Evolutionary conservation across 1,284 basidiomycete genomes (phyloP), one percentile per base, ranked within the genome.

Genomic region (Pterulicium gracile): DNA sequence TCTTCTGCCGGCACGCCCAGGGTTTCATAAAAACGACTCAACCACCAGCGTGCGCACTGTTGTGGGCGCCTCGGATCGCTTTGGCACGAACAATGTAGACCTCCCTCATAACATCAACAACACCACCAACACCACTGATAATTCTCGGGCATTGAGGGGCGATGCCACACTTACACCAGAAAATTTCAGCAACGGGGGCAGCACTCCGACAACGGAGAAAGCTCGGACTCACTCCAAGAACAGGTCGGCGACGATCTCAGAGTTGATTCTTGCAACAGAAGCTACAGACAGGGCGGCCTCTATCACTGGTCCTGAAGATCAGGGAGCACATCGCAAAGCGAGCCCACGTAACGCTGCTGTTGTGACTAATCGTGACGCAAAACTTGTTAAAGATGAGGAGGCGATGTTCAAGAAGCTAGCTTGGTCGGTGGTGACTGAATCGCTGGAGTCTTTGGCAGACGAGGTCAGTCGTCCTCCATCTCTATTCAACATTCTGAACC

Each of bases 21-120:
- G 10, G 7, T 10, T 32, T 10, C 27, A 32, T 7, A 32, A 70
- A 46, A 72, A 70, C 36, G 69, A 70, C 19, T 86, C 82, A 2
- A 63, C 64, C 19, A 82, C 76, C 54, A 88, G 84, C 52, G 70
- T 84, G 24, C 71, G 74, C 10, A 88, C 85, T 0, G 77, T 87
- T 3, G 77, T 72, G 15, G n/a, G n/a, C n/a, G n/a, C n/a, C n/a
- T n/a, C n/a, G n/a, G n/a, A n/a, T n/a, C n/a, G n/a, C n/a, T n/a
- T n/a, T n/a, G n/a, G n/a, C n/a, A n/a, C n/a, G n/a, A n/a, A n/a
- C n/a, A n/a, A n/a, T n/a, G n/a, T n/a, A n/a, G n/a, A n/a, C n/a
- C n/a, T n/a, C n/a, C n/a, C 7, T 2, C 18, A 1, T 17, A 2
- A 1, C 45, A 7, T 2, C 20, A 24, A 15, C 49, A 50, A 4